A percentile compares a stretch with the other conserved stretches of the same genome.
Conservation (phyloP, 164 flowering plant species). For the Annona squamosa region DNA sequence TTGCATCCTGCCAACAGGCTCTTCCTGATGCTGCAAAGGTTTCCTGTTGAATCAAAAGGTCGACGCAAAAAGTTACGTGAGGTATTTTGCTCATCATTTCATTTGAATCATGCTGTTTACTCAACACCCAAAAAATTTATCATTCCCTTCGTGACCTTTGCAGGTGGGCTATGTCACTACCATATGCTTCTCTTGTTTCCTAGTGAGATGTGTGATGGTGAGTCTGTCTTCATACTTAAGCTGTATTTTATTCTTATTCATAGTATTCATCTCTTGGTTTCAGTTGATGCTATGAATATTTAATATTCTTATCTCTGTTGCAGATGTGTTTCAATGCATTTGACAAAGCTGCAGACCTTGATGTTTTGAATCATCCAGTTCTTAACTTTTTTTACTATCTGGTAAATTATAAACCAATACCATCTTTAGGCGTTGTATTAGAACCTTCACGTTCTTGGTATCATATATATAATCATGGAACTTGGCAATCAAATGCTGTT, state of each 20-base stretch:
- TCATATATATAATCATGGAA: too few relatives aligned
- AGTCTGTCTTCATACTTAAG: constrained; percentile 22
- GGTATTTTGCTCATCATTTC: constrained; percentile 28
- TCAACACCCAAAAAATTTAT: neutral
- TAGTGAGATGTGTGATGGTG: constrained; percentile 85
- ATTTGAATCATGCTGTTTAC: neutral
- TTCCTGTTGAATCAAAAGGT: constrained; percentile 95
- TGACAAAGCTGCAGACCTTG: constrained; percentile 75
- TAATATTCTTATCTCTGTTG: neutral
- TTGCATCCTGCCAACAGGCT: constrained; percentile 42
- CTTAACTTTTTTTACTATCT: constrained; percentile 68
- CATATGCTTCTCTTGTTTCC: constrained; percentile 89
- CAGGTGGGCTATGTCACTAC: constrained; percentile 99
- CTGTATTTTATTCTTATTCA: neutral
- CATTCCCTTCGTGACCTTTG: neutral
- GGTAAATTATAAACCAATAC: constrained; percentile 32
- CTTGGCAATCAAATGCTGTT: too few relatives aligned
- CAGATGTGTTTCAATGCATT: constrained; percentile 85
- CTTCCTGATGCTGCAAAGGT: constrained; percentile 85
- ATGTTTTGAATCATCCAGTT: constrained; percentile 79
- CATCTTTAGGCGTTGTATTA: neutral
- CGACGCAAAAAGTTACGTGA: constrained; percentile 92
- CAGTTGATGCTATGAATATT: too few relatives aligned
- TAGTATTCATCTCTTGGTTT: neutral
- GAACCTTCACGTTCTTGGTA: neutral